Percentiles rank a stretch among this genome's conserved stretches.
phyloP scores from a whole-genome alignment of 306 rosid species.

The Dalbergia oliveri region DNA sequence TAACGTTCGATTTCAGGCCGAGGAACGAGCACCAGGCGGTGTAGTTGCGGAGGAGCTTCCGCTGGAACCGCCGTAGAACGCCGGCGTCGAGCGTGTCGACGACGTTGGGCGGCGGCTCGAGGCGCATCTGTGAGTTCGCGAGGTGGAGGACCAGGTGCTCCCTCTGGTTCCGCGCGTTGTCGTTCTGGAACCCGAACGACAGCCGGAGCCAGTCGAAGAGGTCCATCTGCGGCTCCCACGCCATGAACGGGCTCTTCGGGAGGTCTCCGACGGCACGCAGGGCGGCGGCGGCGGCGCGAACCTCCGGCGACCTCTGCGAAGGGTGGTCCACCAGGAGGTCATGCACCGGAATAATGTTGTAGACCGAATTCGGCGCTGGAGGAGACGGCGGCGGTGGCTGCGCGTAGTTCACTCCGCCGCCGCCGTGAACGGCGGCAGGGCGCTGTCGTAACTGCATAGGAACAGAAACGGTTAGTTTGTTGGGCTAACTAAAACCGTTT shows the following conservation, averaged over 20 bases:
- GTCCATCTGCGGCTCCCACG: slow-evolving; percentile 72
- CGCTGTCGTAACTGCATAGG: slow-evolving; percentile 52
- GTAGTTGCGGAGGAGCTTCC: slow-evolving; percentile 77
- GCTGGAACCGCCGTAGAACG: slow-evolving; percentile 65
- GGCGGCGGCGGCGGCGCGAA: slow-evolving; percentile 86
- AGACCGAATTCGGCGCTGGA: slow-evolving; percentile 49
- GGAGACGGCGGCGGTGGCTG: slow-evolving; percentile 40
- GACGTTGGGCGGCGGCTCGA: slow-evolving; percentile 56
- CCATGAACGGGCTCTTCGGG: slow-evolving; percentile 66
- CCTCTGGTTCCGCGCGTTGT: slow-evolving; percentile 90
- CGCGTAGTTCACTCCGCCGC: neutral
- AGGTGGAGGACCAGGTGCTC: slow-evolving; percentile 95
- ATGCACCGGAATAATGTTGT: slow-evolving; percentile 91
- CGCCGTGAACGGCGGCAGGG: slow-evolving; percentile 44
- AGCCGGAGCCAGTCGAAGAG: slow-evolving; percentile 81
- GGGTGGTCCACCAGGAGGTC: slow-evolving; percentile 81
- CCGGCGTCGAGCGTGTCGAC: slow-evolving; percentile 60
- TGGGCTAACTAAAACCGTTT: slow-evolving; percentile 14
- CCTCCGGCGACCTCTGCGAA: slow-evolving; percentile 79
- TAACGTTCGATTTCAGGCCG: slow-evolving; percentile 63
- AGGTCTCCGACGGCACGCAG: slow-evolving; percentile 83
- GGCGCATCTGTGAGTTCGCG: slow-evolving; percentile 93
- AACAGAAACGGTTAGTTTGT: slow-evolving; percentile 4
- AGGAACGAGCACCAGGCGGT: slow-evolving; percentile 81
- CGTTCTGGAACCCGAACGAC: slow-evolving; percentile 79